Evolutionary conservation across 225 moss, liverwort and hornwort species (phyloP).

Genomic region (Ulota crispa): DNA sequence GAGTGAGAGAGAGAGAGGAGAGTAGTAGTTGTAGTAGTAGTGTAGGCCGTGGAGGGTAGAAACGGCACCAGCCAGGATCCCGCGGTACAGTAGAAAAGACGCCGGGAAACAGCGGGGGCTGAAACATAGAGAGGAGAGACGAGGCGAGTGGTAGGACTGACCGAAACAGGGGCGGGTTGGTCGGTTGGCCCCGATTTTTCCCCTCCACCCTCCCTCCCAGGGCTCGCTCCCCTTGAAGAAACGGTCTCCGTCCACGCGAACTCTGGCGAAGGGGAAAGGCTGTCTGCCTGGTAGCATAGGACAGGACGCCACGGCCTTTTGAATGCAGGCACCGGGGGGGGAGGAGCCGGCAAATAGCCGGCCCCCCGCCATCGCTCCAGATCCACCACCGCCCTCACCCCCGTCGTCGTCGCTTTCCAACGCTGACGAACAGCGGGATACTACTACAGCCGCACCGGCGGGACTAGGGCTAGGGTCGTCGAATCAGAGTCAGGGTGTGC

Average conservation of each 20-base stretch:
- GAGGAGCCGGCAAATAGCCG: conserved; percentile 66
- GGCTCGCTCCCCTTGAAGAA: conserved; percentile 28
- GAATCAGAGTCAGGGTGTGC: conserved; percentile 26
- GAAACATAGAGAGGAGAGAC: background rate
- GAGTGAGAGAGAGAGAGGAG: background rate
- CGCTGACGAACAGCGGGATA: conserved; percentile 9
- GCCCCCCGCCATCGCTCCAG: conserved; percentile 53
- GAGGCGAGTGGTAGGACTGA: conserved; percentile 12
- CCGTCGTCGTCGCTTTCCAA: background rate
- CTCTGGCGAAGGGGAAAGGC: conserved; percentile 30
- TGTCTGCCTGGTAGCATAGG: conserved; percentile 32
- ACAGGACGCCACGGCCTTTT: conserved; percentile 51
- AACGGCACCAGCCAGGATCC: conserved; percentile 13
- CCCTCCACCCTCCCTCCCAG: conserved; percentile 16
- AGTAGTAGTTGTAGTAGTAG: background rate
- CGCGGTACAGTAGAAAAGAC: conserved; percentile 37
- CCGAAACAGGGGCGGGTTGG: conserved; percentile 31
- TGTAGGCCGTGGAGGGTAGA: conserved; percentile 27
- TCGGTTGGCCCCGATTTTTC: conserved; percentile 27
- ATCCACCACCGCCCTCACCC: conserved; percentile 20
- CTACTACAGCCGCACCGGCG: background rate
- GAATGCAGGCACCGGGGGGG: conserved; percentile 53
- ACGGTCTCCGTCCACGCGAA: conserved; percentile 35
- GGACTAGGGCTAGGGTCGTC: background rate
- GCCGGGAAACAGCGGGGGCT: conserved; percentile 12